Base-by-base conservation (phyloP, 257 asterid genomes). In the Solanum sparsipilum region DNA sequence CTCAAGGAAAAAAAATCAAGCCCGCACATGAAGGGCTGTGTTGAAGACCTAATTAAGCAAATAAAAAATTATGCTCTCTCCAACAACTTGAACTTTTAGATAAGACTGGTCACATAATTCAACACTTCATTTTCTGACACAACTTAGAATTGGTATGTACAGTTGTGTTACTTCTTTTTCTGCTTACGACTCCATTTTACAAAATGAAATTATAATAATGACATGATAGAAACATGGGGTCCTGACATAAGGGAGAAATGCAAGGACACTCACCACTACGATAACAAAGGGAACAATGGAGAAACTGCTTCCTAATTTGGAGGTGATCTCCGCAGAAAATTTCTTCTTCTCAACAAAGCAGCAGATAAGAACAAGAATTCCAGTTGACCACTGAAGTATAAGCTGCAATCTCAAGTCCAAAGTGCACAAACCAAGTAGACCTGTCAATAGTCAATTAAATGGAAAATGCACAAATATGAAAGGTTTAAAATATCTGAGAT, bases 251-350 rank as follows among this genome's bases (percentile, higher is more conserved):
- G 20, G 13, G 31, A n/a, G 75, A 58, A 70, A 79, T 63, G 52
- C 34, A 79, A 68, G 68, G 52, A 82, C 58, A 90, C 99, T 93
- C 91, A 97, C 99, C 98, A 97, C 98, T 25, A 97, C 99, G 27
- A 96, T 94, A 15, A 94, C 96, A 46, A 91, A 97, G 7, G 99
- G 99, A 86, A 92, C 99, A 82, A 96, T 87, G 0, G 99, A 93
- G 92, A 96, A 97, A 90, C 99, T 96, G 98, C 98, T 96, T 88
- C 99, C 99, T 70, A 97, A 87, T 92, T 97, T 96, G 92, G 98
- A 82, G 92, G 96, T 89, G 87, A 97, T 94, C 88, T 95, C 97
- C 4, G 86, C 73, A 41, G 96, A 91, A 88, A 94, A 95, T 89
- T 87, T 90, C 92, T 94, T 94, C 91, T 86, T 93, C 94, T 95